Evolutionary conservation across 2,329 filamentous ascomycete species (phyloP), one percentile per base, ranked within the genome.

Genomic region (Ilyonectria robusta): DNA sequence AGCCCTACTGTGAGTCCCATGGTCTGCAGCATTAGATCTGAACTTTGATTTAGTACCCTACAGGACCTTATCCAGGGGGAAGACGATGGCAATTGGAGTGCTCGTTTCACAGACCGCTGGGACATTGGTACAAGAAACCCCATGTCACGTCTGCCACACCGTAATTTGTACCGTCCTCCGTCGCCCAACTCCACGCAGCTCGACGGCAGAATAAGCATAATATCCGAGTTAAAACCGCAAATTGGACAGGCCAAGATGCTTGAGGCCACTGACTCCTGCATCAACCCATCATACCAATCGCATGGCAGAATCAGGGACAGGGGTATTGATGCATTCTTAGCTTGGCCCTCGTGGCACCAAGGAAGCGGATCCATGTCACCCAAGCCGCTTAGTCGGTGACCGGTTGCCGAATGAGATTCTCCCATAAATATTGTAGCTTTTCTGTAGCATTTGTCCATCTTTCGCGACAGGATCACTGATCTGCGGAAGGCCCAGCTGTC

Each of bases 341-440:
- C 29, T 55, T 62, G 59, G 59, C 59, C 59, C 50, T 48, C 59
- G 55, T 56, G 29, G 59, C 23, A 7, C n/a, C 48, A 37, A 15
- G 59, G 35, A 48, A 56, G 40, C 29, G 37, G 5, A 26, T 40
- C 59, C 40, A 47, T 15, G 19, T 29, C 31, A 21, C 44, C 11
- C 29, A 29, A 21, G 29, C 26, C 29, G 29, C n/a, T 26, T 17
- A 21, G 21, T 15, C 13, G 23, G 33, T 23, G 33, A 35, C 51
- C 11, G 42, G 21, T 55, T 40, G 59, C 40, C 50, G 29, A 48
- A 48, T 21, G 4, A 21, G 31, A 44, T 57, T 21, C 13, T 23
- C 23, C 31, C 44, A 44, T 63, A 63, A 63, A 44, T 57, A 58
- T 40, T 57, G 54, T 31, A n/a, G 33, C 40, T 42, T 35, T 7